phyloP scores from a whole-genome alignment of 2,329 filamentous ascomycete species.

The Fusarium denticulatum region DNA sequence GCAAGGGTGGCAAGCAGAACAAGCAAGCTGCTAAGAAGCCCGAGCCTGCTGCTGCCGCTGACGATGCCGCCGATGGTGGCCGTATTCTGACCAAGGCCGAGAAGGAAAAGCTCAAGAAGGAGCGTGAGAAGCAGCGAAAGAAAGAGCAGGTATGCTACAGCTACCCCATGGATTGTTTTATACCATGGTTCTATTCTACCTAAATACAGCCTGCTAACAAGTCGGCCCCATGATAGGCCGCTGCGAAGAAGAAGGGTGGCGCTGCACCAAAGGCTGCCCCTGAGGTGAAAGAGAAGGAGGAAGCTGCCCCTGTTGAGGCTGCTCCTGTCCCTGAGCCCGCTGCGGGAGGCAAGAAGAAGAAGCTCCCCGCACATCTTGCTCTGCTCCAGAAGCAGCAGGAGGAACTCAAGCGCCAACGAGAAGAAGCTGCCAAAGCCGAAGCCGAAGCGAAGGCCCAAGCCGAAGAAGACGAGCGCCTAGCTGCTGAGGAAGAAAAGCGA shows the following conservation, averaged over 20 bases:
- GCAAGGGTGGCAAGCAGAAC: slow-evolving; percentile 65
- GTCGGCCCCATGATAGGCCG: slow-evolving; percentile 52
- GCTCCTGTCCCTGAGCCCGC: slow-evolving; percentile 47
- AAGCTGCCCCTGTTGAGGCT: slow-evolving; percentile 57
- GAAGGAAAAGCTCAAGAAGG: slow-evolving; percentile 98
- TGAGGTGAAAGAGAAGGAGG: slow-evolving; percentile 71
- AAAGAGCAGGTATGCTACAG: slow-evolving; percentile 82
- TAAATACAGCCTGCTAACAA: slow-evolving; percentile 20
- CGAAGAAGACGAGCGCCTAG: slow-evolving; percentile 72
- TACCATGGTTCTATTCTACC: background rate
- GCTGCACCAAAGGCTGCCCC: slow-evolving; percentile 49
- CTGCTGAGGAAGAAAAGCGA: slow-evolving; percentile 74
- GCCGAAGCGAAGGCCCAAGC: slow-evolving; percentile 73
- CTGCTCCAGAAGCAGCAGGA: slow-evolving; percentile 86
- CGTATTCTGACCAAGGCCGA: slow-evolving; percentile 94
- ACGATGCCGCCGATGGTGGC: slow-evolving; percentile 65
- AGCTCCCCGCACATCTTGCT: slow-evolving; percentile 78
- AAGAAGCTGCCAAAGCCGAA: slow-evolving; percentile 69
- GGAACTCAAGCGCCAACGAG: slow-evolving; percentile 71
- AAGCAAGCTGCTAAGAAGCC: slow-evolving; percentile 54
- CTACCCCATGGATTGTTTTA: background rate
- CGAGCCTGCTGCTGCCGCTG: slow-evolving; percentile 63
- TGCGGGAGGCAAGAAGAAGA: slow-evolving; percentile 81
- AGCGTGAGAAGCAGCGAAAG: slow-evolving; percentile 97
- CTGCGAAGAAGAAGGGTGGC: slow-evolving; percentile 82